Conservation (phyloP, 441 rosid genomes). For the Mallotus repandus region DNA sequence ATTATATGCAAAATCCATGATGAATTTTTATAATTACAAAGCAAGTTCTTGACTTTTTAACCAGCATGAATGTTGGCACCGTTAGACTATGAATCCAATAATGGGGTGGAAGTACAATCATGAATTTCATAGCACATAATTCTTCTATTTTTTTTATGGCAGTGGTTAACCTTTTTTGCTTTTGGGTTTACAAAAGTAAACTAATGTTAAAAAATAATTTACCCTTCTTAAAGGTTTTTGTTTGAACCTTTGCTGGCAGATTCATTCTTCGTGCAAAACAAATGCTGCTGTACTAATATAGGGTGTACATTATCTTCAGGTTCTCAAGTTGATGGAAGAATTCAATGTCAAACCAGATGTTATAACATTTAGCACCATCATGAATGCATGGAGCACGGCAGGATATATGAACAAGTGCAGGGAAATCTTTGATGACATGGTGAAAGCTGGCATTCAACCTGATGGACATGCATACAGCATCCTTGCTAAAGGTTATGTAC, state of each 20-base stretch:
- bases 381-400: constrained; percentile 87
- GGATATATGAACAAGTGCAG: constrained; percentile 75
- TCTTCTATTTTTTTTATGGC: too few species aligned
- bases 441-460: constrained; percentile 60
- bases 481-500: constrained; percentile 71
- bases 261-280: background rate
- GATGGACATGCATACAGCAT: constrained; percentile 67
- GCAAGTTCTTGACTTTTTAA: background rate
- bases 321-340: constrained; percentile 66
- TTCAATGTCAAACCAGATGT: constrained; percentile 68
- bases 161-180: too few species aligned
- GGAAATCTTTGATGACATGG: constrained; percentile 71
- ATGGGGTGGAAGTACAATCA: background rate
- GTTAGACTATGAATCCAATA: background rate
- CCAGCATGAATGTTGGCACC: background rate
- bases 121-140: too few species aligned
- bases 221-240: background rate
- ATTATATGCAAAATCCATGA: background rate
- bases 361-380: constrained; percentile 74
- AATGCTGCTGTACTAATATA: background rate
- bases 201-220: too few species aligned
- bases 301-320: constrained; percentile 36
- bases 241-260: background rate
- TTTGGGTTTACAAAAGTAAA: too few species aligned
- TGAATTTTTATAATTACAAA: background rate